These are phyloP conservation scores for Aspergillus chevalieri DNA, from an alignment of 2,329 filamentous ascomycete genomes.

Conservation along the genomic window DNA sequence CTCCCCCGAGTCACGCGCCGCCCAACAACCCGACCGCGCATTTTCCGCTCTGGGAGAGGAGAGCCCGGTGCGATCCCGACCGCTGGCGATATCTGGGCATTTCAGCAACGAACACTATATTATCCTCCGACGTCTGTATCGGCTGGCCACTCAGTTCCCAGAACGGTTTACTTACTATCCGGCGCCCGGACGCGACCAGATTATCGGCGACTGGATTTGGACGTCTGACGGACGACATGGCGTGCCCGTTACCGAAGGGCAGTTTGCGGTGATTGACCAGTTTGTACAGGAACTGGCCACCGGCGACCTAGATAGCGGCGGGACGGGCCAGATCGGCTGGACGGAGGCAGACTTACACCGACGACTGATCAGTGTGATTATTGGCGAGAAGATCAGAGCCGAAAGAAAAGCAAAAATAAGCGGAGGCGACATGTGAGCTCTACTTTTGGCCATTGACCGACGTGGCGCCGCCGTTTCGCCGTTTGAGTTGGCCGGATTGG, in stretches of 20 bases:
- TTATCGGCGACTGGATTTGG: slow-evolving; percentile 39
- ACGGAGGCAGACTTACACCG: slow-evolving; percentile 39
- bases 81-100: slow-evolving; percentile 32
- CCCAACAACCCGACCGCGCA: slow-evolving; percentile 7
- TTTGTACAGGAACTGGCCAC: slow-evolving; percentile 34
- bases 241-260: slow-evolving; percentile 36
- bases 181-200: slow-evolving; percentile 28
- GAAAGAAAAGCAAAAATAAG: slow-evolving; percentile 29
- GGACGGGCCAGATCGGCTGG: slow-evolving; percentile 37
- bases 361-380: slow-evolving; percentile 42
- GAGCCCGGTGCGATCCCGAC: slow-evolving; percentile 12
- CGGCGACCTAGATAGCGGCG: slow-evolving; percentile 30
- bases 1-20: slow-evolving; percentile 2
- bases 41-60: slow-evolving; percentile 5
- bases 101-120: slow-evolving; percentile 39
- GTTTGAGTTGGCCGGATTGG: not conserved
- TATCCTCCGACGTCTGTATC: slow-evolving; percentile 34
- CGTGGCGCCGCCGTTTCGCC: not conserved
- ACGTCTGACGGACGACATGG: slow-evolving; percentile 37
- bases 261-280: slow-evolving; percentile 37
- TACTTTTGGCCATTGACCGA: not conserved
- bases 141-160: slow-evolving; percentile 31
- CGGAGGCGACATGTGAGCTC: slow-evolving; percentile 4
- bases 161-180: slow-evolving; percentile 34
- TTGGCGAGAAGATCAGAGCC: slow-evolving; percentile 41